Evolutionary conservation across 2,329 filamentous ascomycete species (phyloP).

Genomic region (Aspergillus transmontanensis): DNA sequence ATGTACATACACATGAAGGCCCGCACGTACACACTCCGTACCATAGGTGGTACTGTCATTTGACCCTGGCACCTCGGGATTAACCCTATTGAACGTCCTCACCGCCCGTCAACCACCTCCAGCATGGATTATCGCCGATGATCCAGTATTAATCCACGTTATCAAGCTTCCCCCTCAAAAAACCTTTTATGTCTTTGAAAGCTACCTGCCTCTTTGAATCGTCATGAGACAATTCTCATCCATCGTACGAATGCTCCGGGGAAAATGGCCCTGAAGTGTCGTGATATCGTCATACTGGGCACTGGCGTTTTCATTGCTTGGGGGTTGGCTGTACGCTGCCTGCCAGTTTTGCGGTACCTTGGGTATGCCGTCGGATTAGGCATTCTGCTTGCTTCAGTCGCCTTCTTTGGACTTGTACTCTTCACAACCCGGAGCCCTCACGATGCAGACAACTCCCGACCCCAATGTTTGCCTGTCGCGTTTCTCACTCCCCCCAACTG

Average conservation of each 20-base stretch:
- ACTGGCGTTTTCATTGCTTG: conserved; percentile 70
- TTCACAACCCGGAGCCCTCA: conserved; percentile 53
- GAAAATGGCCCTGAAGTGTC: conserved; percentile 51
- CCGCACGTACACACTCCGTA: too few species aligned
- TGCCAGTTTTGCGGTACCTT: conserved; percentile 79
- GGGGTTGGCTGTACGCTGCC: conserved; percentile 81
- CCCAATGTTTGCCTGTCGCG: conserved; percentile 48
- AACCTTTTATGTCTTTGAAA: neutral
- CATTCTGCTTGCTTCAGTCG: conserved; percentile 55
- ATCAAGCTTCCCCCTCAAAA: neutral
- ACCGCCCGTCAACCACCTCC: conserved; percentile 12
- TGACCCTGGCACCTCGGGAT: neutral
- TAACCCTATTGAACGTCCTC: neutral
- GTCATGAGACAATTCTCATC: conserved; percentile 48
- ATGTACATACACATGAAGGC: too few species aligned
- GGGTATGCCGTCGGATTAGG: conserved; percentile 82
- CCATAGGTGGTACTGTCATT: neutral
- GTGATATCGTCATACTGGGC: conserved; percentile 46
- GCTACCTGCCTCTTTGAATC: conserved; percentile 19
- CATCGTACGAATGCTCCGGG: conserved; percentile 23
- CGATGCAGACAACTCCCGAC: conserved; percentile 46
- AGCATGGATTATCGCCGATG: neutral
- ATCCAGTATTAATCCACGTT: neutral
- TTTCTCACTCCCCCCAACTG: conserved; percentile 69
- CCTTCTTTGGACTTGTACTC: conserved; percentile 62